Base-by-base conservation (phyloP, 192 early-diverging fungal genomes). In the Entophlyctis luteolus region DNA sequence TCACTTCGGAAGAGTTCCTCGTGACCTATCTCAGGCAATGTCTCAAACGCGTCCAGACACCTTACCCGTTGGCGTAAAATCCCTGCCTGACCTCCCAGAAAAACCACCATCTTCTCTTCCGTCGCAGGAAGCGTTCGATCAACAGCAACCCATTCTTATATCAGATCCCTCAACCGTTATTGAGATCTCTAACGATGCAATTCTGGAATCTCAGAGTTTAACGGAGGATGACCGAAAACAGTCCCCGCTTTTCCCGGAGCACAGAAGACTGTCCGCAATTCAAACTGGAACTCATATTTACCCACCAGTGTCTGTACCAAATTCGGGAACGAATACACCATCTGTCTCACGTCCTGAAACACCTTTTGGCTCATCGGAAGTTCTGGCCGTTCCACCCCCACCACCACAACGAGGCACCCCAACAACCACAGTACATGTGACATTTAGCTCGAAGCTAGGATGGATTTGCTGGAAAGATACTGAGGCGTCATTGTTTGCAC, bases 401-500 rank as follows among this genome's bases (percentile, higher is more conserved):
- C 31, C 62, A 20, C 47, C 62, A 12, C 16, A 20, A 2, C 37
- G 50, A 10, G 78, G 75, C n/a, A 59, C 63, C 16, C 62, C 80
- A 10, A 79, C 74, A 8, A 72, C 77, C 35, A 70, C 65, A 25
- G 68, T 83, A 55, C 78, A 83, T 48, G 72, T 80, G 48, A 38
- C 48, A 28, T 75, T 76, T 12, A 37, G 54, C 10, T 70, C 72
- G 8, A 80, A 80, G 48, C 62, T 83, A 56, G 81, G 81, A 1
- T 83, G 81, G 81, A 78, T 83, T 28, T 68, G 65, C 0, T 83
- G 81, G 81, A 78, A 78, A 65, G 78, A 83, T 34, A 42, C 52
- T 25, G 81, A 82, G 62, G 75, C 77, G 10, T 36, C 55, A 4
- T 36, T 59, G n/a, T 70, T 45, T 42, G 37, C 55, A 46, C 28